Base-by-base conservation (phyloP, 805 yeast genomes). In the Ogataea chonburiensis region DNA sequence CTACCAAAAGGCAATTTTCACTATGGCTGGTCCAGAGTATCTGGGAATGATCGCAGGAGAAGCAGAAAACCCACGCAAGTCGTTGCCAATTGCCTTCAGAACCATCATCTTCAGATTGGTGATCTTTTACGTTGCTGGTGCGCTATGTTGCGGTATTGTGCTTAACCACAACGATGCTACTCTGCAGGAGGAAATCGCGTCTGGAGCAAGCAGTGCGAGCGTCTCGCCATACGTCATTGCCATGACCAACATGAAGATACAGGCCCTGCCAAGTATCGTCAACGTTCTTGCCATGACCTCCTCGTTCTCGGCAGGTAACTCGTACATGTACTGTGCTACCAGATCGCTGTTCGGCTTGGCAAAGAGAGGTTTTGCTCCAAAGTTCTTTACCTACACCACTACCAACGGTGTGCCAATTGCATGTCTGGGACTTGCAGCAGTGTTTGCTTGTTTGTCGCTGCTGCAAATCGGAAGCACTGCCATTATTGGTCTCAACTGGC, bases 41-140 rank as follows among this genome's bases (percentile, higher is more conserved):
- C 75, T 87, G 22, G 73, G 91, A 1, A 80, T 84, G 84, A 77
- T 86, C 21, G 94, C 95, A 3, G 87, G 94, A 30, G 95, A 87
- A 56, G 94, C 95, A 7, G 52, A 47, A 24, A 57, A 58, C 23
- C 61, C 63, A 22, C 71, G 91, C 34, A 73, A 73, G 37, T 77
- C 77, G 5, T 64, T 87, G 55, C 88, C 93, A n/a, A 70, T 70
- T 20, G 95, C 95, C 0, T 85, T 80, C 66, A 80, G 76, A 46
- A 82, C 81, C 38, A 86, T 86, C 12, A 78, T 85, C 42, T 70
- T 70, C 52, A 70, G 95, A 46, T 66, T 87, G 42, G 67, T 81
- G 1, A 58, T 82, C 20, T 71, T 87, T 45, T 86, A 81, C 54
- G 61, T 84, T 24, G 77, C 86, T 8, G 88, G 94, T 20, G 77